Base-by-base conservation (phyloP, 164 flowering plant genomes). In the Brasenia schreberi region DNA sequence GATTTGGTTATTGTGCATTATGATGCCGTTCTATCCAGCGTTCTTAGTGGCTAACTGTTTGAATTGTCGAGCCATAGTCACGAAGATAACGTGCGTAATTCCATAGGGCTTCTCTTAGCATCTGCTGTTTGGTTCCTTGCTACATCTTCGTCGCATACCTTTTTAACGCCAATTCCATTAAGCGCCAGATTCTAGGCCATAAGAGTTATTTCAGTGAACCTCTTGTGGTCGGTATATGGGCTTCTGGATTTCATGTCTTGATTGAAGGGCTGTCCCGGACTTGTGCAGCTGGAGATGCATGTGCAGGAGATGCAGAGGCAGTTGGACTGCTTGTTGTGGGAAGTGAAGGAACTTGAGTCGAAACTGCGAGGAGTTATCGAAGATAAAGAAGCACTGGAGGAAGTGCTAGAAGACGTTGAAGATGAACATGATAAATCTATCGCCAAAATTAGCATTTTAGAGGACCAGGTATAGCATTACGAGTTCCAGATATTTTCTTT, bases 351-450 rank as follows among this genome's bases (percentile, higher is more conserved):
- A 69, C 77, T 84, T 19, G 77, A 81, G 49, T 76, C 70, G 39
- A 81, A 23, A 66, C 63, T 85, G 7, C 77, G 68, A 18, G 18
- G 59, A 33, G 86, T 83, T 58, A 70, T 75, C 33, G 79, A 77
- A 67, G 89, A 88, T 68, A 69, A 70, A 58, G 73, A 67, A 65
- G 64, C 82, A 65, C 58, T 88, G 79, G 87, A 83, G 64, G 61
- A 77, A 18, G 71, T 84, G 70, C 67, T 88, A 59, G 68, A 59
- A 44, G 91, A 91, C 68, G 78, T 83, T 45, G 96, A 88, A 67
- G 91, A 84, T 18, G 91, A 87, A 63, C 78, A 84, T 69, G 93
- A 83, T 14, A 81, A 77, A 69, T 85, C 90, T 64, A 74, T 82
- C 17, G 72, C 71, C 52, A 84, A 77, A 70, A 79, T 80, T 70